Evolutionary conservation across 2,329 filamentous ascomycete genomes (phyloP).

Genomic region (Aspergillus ochraceoroseus): DNA sequence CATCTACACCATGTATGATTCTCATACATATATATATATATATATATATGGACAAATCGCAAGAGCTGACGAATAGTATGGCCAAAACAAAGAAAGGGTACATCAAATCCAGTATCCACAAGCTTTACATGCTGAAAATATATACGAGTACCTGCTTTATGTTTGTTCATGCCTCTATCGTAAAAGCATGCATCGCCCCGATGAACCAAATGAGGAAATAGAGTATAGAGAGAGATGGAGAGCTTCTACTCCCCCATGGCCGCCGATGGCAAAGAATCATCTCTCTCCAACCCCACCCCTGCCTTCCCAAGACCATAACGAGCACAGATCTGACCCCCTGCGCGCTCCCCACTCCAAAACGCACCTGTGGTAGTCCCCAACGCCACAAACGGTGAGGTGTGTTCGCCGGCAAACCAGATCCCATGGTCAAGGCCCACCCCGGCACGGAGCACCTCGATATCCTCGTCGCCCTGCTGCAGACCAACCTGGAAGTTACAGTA

Average conservation of each 20-base stretch:
- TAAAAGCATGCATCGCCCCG: no score
- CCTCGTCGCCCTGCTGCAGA: constrained; percentile 62
- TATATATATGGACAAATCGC: no score
- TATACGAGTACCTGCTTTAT: background rate
- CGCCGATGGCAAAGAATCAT: constrained; percentile 35
- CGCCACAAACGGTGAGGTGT: constrained; percentile 84
- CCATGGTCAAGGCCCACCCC: constrained; percentile 53
- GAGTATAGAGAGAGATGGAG: background rate
- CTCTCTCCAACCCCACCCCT: constrained; percentile 23
- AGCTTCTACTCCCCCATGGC: background rate
- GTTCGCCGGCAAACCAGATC: constrained; percentile 84
- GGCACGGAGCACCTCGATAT: constrained; percentile 59
- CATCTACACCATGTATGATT: background rate
- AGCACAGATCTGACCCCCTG: constrained; percentile 54
- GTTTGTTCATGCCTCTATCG: background rate
- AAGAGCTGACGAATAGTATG: no score
- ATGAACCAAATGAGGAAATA: no score
- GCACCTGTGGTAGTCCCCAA: constrained; percentile 85
- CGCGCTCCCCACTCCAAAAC: constrained; percentile 83
- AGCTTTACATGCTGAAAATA: no score
- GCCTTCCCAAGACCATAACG: constrained; percentile 24
- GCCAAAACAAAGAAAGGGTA: no score
- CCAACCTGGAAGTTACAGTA: constrained; percentile 84
- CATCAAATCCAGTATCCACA: no score
- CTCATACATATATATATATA: no score